A percentile compares a stretch with the other conserved stretches of the same genome.
These are phyloP conservation scores for Globisporangium ultimum DNA, from an alignment of 352 stramenopile species.

Conservation along the genomic window DNA sequence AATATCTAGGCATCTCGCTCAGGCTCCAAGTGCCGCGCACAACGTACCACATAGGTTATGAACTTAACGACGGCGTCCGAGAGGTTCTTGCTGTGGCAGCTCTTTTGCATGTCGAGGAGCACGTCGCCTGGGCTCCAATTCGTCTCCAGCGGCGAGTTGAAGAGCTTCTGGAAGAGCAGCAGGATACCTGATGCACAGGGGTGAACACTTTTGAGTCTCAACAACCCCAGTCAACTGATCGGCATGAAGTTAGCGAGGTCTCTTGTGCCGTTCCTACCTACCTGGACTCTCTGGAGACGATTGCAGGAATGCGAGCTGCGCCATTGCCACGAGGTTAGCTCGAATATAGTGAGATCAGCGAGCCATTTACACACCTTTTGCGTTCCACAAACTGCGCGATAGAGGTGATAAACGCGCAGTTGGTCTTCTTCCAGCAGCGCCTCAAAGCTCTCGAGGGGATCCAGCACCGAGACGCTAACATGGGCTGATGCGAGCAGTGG, in stretches of 20 bases:
- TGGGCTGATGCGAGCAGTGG: background rate
- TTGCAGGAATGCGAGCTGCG: slow-evolving; percentile 10
- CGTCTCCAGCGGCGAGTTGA: slow-evolving; percentile 10
- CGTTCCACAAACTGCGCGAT: slow-evolving; percentile 4
- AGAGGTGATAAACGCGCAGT: slow-evolving; percentile 14
- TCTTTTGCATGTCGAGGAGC: background rate
- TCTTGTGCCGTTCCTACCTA: too few species aligned
- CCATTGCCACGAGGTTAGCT: too few species aligned
- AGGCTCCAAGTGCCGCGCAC: too few species aligned
- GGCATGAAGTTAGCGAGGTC: too few species aligned
- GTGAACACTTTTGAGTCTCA: too few species aligned
- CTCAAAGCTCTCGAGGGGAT: slow-evolving; percentile 8
- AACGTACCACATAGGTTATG: background rate
- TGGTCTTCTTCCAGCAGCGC: slow-evolving; percentile 2
- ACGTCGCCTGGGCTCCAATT: background rate
- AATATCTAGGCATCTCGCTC: too few species aligned
- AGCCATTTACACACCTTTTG: slow-evolving; percentile 13
- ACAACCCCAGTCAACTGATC: too few species aligned
- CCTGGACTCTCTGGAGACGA: slow-evolving; percentile 4
- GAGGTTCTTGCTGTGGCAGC: slow-evolving; percentile 1
- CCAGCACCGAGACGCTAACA: background rate
- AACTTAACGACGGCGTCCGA: slow-evolving; percentile 1
- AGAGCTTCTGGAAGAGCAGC: slow-evolving; percentile 20
- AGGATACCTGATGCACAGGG: slow-evolving; percentile 7
- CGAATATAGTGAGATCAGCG: too few species aligned